A percentile compares a stretch with the other conserved stretches of the same genome.
These are phyloP conservation scores for Fusarium sp. DNA, from an alignment of 2,329 filamentous ascomycete genomes.

Conservation along the genomic window DNA sequence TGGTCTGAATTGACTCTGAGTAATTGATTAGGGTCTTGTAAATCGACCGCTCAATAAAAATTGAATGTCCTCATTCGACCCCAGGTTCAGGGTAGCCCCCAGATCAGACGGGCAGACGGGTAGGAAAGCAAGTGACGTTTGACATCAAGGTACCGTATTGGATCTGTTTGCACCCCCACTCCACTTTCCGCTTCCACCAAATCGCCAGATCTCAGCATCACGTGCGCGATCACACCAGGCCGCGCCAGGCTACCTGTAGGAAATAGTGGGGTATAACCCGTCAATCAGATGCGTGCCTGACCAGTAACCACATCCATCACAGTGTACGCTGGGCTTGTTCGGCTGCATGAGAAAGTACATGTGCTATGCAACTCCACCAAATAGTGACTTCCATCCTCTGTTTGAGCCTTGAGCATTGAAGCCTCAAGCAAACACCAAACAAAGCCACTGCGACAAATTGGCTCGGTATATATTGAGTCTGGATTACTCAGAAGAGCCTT, in stretches of 20 bases:
- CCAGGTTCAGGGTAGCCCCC: conserved; percentile 37
- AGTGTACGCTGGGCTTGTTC: conserved; percentile 32
- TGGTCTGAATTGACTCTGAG: not conserved
- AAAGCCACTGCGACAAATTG: conserved; percentile 31
- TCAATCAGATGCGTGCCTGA: conserved; percentile 33
- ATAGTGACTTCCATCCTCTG: conserved; percentile 50
- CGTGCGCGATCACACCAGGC: conserved; percentile 41
- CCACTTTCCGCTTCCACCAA: conserved; percentile 16
- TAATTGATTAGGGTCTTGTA: not conserved
- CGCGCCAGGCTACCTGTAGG: conserved; percentile 10
- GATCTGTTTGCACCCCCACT: conserved; percentile 37
- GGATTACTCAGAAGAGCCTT: conserved; percentile 25
- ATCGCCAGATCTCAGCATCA: conserved; percentile 36
- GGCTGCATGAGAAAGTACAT: conserved; percentile 51
- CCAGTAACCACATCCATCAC: conserved; percentile 18
- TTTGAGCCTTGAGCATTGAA: conserved; percentile 37
- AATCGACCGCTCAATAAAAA: not conserved
- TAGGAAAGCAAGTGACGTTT: conserved; percentile 36
- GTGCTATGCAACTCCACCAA: conserved; percentile 49
- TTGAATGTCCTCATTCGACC: conserved; percentile 6
- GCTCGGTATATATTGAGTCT: conserved; percentile 18
- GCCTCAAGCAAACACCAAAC: conserved; percentile 42
- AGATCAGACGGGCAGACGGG: not conserved
- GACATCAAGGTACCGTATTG: conserved; percentile 41
- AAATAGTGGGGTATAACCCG: conserved; percentile 29